A percentile compares a stretch with the other conserved stretches of the same genome.
phyloP scores from a whole-genome alignment of 2,329 filamentous ascomycete genomes.

The Trichoderma sp. region DNA sequence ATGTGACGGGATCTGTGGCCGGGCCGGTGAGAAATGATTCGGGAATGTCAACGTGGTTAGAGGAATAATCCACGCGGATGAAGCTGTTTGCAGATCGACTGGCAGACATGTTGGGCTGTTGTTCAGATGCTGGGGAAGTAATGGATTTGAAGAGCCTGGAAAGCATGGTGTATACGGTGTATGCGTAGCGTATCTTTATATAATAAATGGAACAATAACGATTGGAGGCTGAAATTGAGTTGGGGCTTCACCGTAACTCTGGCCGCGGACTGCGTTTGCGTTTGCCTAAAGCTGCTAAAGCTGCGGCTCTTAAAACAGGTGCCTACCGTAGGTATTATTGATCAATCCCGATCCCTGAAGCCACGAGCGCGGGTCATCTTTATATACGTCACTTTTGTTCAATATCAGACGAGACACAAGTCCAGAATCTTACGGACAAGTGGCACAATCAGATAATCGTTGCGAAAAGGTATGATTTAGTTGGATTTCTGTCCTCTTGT shows the following conservation, averaged over 20 bases:
- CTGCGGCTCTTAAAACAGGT: neutral
- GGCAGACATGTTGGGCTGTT: neutral
- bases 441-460: neutral
- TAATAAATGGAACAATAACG: neutral
- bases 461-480: too few relatives aligned
- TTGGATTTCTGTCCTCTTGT: neutral
- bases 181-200: neutral
- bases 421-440: neutral
- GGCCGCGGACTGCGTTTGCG: neutral
- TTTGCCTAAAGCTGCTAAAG: neutral
- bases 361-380: neutral
- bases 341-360: neutral
- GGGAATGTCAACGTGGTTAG: conserved; percentile 33
- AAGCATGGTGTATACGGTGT: neutral
- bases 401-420: neutral
- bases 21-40: conserved; percentile 43
- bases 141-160: neutral
- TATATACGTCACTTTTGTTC: neutral
- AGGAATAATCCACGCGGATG: conserved; percentile 11
- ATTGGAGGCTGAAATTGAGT: neutral
- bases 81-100: neutral
- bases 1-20: conserved; percentile 41
- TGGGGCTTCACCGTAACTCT: neutral
- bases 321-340: neutral
- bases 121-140: neutral